Conservation (phyloP, 352 stramenopile genomes). For the Pythium scleroteichum region DNA sequence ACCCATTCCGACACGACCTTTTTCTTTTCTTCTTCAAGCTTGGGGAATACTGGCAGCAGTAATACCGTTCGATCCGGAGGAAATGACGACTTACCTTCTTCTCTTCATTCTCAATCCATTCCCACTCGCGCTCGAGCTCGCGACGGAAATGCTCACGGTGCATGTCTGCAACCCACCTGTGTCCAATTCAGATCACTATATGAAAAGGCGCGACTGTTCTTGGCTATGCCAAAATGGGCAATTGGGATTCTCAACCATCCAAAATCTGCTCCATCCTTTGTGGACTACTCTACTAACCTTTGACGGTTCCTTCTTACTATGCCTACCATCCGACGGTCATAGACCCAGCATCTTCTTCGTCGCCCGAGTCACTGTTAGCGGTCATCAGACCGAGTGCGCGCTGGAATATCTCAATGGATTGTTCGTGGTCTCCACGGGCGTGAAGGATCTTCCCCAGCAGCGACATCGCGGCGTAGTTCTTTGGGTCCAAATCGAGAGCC, state of each 20-base stretch:
- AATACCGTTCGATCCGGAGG: too few species aligned
- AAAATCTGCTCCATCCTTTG: too few species aligned
- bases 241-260: too few species aligned
- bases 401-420: constrained; percentile 74
- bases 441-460: constrained; percentile 85
- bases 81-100: constrained; percentile 58
- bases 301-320: neutral
- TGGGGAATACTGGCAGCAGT: too few species aligned
- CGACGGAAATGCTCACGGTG: constrained; percentile 51
- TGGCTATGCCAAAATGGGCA: too few species aligned
- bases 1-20: constrained; percentile 75
- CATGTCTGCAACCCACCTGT: constrained; percentile 17
- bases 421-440: constrained; percentile 74
- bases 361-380: constrained; percentile 61
- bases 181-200: too few species aligned
- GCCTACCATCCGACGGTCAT: constrained; percentile 78
- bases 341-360: constrained; percentile 71
- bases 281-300: too few species aligned
- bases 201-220: neutral
- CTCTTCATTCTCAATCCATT: constrained; percentile 51
- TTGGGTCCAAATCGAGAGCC: constrained; percentile 46
- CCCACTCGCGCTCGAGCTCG: constrained; percentile 67
- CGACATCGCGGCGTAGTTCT: constrained; percentile 70
- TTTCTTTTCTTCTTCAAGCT: constrained; percentile 79
- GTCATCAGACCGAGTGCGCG: constrained; percentile 75